Evolutionary conservation across 2,329 filamentous ascomycete genomes (phyloP).

Genomic region (Pseudopithomyces chartarum): DNA sequence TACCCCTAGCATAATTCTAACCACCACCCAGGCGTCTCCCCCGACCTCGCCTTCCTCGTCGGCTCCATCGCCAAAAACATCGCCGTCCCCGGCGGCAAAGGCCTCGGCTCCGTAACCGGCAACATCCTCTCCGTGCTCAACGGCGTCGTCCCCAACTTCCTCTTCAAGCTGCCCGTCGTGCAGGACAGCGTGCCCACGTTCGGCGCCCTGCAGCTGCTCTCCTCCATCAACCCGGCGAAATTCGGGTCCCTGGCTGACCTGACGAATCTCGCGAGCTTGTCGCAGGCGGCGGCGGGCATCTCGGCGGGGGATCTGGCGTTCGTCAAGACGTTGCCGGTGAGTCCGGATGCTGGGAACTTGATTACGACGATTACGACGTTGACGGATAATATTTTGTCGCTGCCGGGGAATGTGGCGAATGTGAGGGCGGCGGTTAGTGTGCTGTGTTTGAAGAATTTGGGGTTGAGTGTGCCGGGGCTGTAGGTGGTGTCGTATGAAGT

Average conservation of each 20-base stretch:
- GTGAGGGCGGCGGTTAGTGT: slow-evolving; percentile 16
- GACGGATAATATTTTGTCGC: slow-evolving; percentile 13
- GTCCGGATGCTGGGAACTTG: slow-evolving; percentile 16
- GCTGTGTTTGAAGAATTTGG: slow-evolving; percentile 16
- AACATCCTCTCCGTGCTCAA: slow-evolving; percentile 18
- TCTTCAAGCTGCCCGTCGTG: slow-evolving; percentile 25
- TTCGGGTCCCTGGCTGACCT: slow-evolving; percentile 16
- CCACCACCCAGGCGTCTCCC: slow-evolving; percentile 12
- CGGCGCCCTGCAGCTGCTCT: slow-evolving; percentile 20
- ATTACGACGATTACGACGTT: slow-evolving; percentile 17
- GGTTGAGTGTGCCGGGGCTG: slow-evolving; percentile 16
- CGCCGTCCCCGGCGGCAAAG: slow-evolving; percentile 17
- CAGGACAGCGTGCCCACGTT: slow-evolving; percentile 21
- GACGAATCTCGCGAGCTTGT: slow-evolving; percentile 13
- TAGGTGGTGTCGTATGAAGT: neutral
- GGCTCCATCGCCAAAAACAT: slow-evolving; percentile 23
- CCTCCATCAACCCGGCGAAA: slow-evolving; percentile 21
- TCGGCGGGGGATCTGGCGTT: slow-evolving; percentile 16
- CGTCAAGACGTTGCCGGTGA: slow-evolving; percentile 16
- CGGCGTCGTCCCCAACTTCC: slow-evolving; percentile 20
- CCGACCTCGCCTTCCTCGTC: slow-evolving; percentile 18
- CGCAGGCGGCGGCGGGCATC: slow-evolving; percentile 12
- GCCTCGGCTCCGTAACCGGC: slow-evolving; percentile 16
- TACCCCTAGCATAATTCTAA: neutral
- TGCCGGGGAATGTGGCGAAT: slow-evolving; percentile 19